Base-by-base conservation (phyloP, 2,329 filamentous ascomycete genomes). In the Arthrobotrys entomopaga region DNA sequence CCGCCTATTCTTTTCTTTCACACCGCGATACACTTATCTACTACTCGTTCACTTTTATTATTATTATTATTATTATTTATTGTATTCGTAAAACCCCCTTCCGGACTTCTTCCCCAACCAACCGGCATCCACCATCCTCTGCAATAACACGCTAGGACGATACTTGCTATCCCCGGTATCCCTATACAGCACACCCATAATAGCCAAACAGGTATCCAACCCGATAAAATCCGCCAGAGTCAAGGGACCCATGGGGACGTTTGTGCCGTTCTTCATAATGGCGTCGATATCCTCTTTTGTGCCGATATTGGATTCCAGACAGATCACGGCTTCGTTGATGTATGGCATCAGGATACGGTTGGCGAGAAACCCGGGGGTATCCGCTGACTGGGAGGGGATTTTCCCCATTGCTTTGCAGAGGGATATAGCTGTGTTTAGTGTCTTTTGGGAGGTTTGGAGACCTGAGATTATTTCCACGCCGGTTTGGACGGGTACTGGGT, bases 251-350 rank as follows among this genome's bases (percentile, higher is more conserved):
- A 99, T 99, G 22, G 95, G 95, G 46, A 99, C 95, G 80, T 97
- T 97, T 20, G 95, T 99, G 53, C 95, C 95, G 79, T 97, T 97
- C 87, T 97, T 98, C 95, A 99, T 99, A 79, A 99, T 99, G 77
- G 87, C 89, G 80, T 99, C 95, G 77, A 99, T 99, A 77, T 94
- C 91, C 80, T 98, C 93, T 78, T 91, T 90, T 77, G 88, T 87
- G 16, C 95, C 95, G 0, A 99, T 89, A 2, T 92, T 91, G 0
- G 95, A 97, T 83, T 99, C 95, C 13, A 99, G 85, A 82, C 95
- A 99, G 77, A 97, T 94, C 78, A 99, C 86, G 7, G 96, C 95
- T 83, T 99, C 95, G 81, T 99, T 99, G 84, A 99, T 97, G 81
- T 99, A 99, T 0, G 95, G 95, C 95, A 99, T 99, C 72, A 99